A percentile compares a stretch with the other conserved stretches of the same genome.
These are phyloP conservation scores for Cynara cardunculus DNA, from an alignment of 129 eudicot genomes.

Conservation along the genomic window DNA sequence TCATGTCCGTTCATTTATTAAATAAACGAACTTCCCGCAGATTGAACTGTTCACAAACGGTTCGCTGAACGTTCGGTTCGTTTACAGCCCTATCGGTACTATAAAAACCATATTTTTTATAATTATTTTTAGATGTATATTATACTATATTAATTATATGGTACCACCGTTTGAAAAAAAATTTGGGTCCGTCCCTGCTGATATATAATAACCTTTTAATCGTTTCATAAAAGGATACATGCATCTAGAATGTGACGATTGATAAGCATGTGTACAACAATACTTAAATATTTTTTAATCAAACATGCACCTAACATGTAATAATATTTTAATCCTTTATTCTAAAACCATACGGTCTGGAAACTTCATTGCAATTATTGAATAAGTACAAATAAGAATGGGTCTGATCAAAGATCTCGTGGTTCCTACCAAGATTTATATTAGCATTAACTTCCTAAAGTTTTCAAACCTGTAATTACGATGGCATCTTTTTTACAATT, in stretches of 20 bases:
- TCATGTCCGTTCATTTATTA: no score
- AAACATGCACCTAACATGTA: background rate
- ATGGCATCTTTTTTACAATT: background rate
- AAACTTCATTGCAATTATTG: background rate
- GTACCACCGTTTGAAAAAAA: no score
- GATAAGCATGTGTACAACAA: constrained; percentile 1
- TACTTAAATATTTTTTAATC: constrained; percentile 1
- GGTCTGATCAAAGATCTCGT: background rate
- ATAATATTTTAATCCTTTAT: background rate
- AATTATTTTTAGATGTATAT: no score
- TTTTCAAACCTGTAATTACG: background rate
- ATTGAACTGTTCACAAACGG: no score
- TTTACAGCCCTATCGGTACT: no score
- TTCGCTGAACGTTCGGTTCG: no score
- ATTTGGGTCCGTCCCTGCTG: no score
- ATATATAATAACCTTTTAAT: background rate
- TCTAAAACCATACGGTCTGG: background rate
- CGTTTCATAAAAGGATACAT: background rate
- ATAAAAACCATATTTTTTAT: no score
- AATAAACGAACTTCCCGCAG: no score
- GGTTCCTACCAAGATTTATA: constrained; percentile 20
- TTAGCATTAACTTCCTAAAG: background rate
- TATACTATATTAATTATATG: no score
- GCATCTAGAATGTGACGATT: constrained; percentile 14
- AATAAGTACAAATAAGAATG: background rate